phyloP scores from a whole-genome alignment of 2,329 filamentous ascomycete species.

The Colletotrichum aenigma region DNA sequence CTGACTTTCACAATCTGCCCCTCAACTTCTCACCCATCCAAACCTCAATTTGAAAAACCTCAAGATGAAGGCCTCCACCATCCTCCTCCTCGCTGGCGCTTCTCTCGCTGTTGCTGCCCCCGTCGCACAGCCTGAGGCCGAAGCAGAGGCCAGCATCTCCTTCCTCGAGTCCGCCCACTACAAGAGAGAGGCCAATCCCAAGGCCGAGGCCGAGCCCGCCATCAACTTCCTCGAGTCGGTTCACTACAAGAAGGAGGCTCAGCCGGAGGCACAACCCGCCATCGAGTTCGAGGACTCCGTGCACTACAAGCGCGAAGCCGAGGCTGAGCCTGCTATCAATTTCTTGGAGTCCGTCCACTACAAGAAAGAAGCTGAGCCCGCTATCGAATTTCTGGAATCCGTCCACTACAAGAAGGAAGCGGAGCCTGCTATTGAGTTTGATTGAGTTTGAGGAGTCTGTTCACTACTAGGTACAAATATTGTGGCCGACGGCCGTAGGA shows the following conservation, averaged over 20 bases:
- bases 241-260: slow-evolving; percentile 1
- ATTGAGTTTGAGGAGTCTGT: background rate
- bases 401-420: background rate
- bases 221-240: background rate
- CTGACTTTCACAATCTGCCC: background rate
- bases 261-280: background rate
- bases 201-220: background rate
- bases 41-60: background rate
- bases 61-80: background rate
- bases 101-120: background rate
- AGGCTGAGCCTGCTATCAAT: background rate
- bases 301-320: background rate
- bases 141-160: background rate
- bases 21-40: background rate
- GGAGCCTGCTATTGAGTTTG: background rate
- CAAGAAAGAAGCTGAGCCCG: background rate
- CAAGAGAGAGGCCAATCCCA: background rate
- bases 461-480: background rate
- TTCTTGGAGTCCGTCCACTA: slow-evolving; percentile 1
- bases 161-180: background rate
- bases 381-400: background rate
- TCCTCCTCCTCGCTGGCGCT: background rate
- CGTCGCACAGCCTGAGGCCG: background rate
- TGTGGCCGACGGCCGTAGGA: background rate
- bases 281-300: background rate